These are phyloP conservation scores for Serendipita vermifera DNA, from an alignment of 768 basidiomycete species.

Conservation along the genomic window DNA sequence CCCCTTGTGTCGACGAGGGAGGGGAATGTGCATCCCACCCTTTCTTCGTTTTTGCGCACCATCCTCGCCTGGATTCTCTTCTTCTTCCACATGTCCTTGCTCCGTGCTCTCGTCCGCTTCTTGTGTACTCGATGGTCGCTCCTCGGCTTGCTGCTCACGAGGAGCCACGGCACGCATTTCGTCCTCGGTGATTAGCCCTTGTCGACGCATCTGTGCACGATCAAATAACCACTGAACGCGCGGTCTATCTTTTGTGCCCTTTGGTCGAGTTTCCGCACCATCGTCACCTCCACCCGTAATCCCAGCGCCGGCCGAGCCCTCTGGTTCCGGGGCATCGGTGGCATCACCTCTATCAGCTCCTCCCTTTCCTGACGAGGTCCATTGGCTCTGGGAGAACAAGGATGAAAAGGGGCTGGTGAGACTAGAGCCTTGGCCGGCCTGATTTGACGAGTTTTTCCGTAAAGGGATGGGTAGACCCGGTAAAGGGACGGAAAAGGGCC, in stretches of 20 bases:
- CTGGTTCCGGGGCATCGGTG: background rate
- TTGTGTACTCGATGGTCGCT: background rate
- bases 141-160: constrained; percentile 2
- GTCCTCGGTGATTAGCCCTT: constrained; percentile 7
- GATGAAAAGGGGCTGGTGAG: constrained; percentile 3
- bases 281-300: constrained; percentile 9
- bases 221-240: background rate
- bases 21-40: constrained; percentile 20
- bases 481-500: background rate
- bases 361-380: background rate
- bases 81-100: constrained; percentile 8
- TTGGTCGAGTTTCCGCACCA: background rate
- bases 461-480: background rate
- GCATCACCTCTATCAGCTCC: background rate
- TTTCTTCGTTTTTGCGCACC: constrained; percentile 12
- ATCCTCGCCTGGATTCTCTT: constrained; percentile 6
- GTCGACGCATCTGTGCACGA: constrained; percentile 6
- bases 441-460: background rate
- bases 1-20: constrained; percentile 12
- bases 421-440: background rate
- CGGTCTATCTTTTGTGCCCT: constrained; percentile 11
- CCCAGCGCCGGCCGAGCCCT: background rate
- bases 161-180: background rate
- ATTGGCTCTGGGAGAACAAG: constrained; percentile 6
- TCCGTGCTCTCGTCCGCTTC: constrained; percentile 16